Evolutionary conservation across 768 basidiomycete species (phyloP).

Genomic region (Trichaptum fuscoviolaceum): DNA sequence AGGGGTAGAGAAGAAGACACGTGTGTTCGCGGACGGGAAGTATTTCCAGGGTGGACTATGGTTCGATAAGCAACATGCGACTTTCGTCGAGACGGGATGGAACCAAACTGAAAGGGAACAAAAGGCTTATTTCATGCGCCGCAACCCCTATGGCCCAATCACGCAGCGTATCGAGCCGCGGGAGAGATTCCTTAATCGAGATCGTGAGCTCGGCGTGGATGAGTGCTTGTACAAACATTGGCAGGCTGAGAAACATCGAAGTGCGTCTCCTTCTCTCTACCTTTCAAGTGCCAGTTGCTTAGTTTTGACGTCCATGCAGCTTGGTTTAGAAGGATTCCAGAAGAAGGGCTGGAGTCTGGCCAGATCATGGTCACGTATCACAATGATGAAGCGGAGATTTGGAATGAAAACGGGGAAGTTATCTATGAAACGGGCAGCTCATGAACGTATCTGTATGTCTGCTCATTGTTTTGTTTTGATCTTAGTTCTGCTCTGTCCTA

Average conservation of each 20-base stretch:
- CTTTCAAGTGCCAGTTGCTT: neutral
- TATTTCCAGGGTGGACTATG: slow-evolving; percentile 1
- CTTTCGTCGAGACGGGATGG: slow-evolving; percentile 2
- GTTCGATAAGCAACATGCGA: neutral
- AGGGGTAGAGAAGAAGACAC: slow-evolving; percentile 1
- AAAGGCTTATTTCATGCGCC: slow-evolving; percentile 5
- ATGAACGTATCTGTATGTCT: neutral
- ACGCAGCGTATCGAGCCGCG: slow-evolving; percentile 1
- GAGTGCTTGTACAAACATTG: slow-evolving; percentile 3
- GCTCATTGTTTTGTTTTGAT: neutral
- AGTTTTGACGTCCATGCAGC: neutral
- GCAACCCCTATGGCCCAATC: neutral
- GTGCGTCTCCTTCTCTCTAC: neutral
- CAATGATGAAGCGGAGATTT: slow-evolving; percentile 1
- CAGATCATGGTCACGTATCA: neutral
- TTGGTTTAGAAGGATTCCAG: slow-evolving; percentile 3
- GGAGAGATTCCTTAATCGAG: neutral
- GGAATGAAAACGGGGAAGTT: neutral
- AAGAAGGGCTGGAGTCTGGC: neutral
- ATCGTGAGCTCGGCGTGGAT: neutral
- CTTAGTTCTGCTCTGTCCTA: neutral
- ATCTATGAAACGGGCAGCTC: neutral
- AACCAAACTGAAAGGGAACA: neutral
- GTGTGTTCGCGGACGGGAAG: neutral
- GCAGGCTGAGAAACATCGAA: slow-evolving; percentile 2